phyloP scores from a whole-genome alignment of 192 early-diverging fungal species.

The Piromyces finnis region DNA sequence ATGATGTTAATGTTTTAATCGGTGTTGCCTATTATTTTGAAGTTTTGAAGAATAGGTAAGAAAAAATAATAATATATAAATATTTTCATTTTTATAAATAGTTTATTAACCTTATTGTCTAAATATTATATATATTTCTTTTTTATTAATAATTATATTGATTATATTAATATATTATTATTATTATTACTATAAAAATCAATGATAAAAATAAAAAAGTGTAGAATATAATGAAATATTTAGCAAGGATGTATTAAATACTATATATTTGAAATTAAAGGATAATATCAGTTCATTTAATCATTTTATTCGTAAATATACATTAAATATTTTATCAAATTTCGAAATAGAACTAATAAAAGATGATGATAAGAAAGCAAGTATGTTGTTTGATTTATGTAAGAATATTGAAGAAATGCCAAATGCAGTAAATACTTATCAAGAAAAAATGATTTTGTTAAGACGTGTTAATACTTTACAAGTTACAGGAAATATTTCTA shows the following conservation, averaged over 20 bases:
- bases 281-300: slow-evolving; percentile 38
- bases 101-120: no score
- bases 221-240: slow-evolving; percentile 11
- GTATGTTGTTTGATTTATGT: slow-evolving; percentile 14
- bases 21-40: not conserved
- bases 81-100: no score
- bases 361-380: slow-evolving; percentile 5
- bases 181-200: no score
- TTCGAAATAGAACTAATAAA: slow-evolving; percentile 21
- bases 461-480: slow-evolving; percentile 48
- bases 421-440: slow-evolving; percentile 38
- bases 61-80: no score
- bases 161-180: no score
- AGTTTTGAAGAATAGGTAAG: not conserved
- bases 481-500: slow-evolving; percentile 21
- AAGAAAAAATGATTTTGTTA: slow-evolving; percentile 65
- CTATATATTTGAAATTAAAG: slow-evolving; percentile 26
- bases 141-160: no score
- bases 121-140: no score
- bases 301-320: slow-evolving; percentile 32
- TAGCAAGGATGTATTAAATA: slow-evolving; percentile 14
- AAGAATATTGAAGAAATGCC: slow-evolving; percentile 44
- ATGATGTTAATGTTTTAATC: not conserved
- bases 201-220: not conserved
- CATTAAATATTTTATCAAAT: slow-evolving; percentile 43